phyloP scores from a whole-genome alignment of 371 early-diverging fungal genomes.

The Mucor plumbeus region DNA sequence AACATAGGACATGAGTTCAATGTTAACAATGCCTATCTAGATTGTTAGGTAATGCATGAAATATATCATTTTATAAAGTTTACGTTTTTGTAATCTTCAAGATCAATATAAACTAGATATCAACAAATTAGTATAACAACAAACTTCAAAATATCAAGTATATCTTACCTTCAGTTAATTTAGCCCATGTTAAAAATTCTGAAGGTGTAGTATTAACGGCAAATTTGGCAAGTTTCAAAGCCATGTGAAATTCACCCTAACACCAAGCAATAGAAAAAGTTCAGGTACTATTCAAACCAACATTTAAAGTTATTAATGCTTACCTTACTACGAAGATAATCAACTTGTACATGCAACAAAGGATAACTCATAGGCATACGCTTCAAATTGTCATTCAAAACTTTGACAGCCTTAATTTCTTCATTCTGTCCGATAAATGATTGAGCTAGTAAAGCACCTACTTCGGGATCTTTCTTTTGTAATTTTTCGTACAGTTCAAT shows the following conservation, averaged over 20 bases:
- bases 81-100: conserved; percentile 84
- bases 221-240: conserved; percentile 84
- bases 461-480: conserved; percentile 84
- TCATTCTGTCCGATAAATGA: conserved; percentile 81
- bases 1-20: conserved; percentile 98
- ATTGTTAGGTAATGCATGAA: background rate
- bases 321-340: conserved; percentile 83
- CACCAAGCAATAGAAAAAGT: background rate
- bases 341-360: conserved; percentile 85
- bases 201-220: conserved; percentile 94
- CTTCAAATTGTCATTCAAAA: conserved; percentile 82
- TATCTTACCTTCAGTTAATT: conserved; percentile 75
- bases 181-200: conserved; percentile 95
- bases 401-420: conserved; percentile 89
- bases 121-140: background rate
- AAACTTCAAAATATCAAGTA: background rate
- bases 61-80: conserved; percentile 6
- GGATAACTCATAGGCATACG: conserved; percentile 81
- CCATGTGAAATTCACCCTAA: conserved; percentile 73
- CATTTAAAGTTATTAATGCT: background rate
- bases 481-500: conserved; percentile 82
- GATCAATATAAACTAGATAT: conserved; percentile 76
- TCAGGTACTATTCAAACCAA: background rate
- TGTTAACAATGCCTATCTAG: conserved; percentile 80
- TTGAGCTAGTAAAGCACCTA: conserved; percentile 84